phyloP scores from a whole-genome alignment of 768 basidiomycete genomes.

The Suillus brevipes region DNA sequence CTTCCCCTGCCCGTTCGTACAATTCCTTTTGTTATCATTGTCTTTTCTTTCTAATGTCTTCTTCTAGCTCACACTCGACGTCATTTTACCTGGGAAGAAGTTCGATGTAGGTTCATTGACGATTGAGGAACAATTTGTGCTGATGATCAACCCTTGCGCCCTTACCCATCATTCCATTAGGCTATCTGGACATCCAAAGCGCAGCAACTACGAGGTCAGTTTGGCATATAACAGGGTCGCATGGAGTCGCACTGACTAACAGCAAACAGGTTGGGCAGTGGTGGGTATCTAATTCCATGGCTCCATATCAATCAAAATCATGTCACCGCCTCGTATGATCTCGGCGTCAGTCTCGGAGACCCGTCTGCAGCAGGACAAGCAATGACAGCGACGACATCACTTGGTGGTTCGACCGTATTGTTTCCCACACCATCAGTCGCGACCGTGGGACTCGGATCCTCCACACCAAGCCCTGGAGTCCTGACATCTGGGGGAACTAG shows the following conservation, averaged over 20 bases:
- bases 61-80: constrained; percentile 54
- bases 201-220: constrained; percentile 44
- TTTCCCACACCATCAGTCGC: background rate
- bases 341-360: constrained; percentile 20
- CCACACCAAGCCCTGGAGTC: background rate
- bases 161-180: constrained; percentile 56
- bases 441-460: background rate
- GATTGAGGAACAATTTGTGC: background rate
- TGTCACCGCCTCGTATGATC: constrained; percentile 52
- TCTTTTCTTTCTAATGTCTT: constrained; percentile 23
- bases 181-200: constrained; percentile 52
- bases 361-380: constrained; percentile 19
- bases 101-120: constrained; percentile 40
- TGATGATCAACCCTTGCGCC: constrained; percentile 36
- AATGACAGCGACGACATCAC: constrained; percentile 2
- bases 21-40: background rate
- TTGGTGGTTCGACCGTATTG: background rate
- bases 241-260: background rate
- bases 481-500: background rate
- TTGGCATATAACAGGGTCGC: background rate
- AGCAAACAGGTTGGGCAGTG: constrained; percentile 40
- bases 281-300: constrained; percentile 68
- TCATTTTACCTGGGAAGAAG: constrained; percentile 61
- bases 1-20: constrained; percentile 64
- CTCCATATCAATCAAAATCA: constrained; percentile 53